These are phyloP conservation scores for Heliamphora exappendiculata DNA, from an alignment of 148 eudicot species.

Conservation along the genomic window DNA sequence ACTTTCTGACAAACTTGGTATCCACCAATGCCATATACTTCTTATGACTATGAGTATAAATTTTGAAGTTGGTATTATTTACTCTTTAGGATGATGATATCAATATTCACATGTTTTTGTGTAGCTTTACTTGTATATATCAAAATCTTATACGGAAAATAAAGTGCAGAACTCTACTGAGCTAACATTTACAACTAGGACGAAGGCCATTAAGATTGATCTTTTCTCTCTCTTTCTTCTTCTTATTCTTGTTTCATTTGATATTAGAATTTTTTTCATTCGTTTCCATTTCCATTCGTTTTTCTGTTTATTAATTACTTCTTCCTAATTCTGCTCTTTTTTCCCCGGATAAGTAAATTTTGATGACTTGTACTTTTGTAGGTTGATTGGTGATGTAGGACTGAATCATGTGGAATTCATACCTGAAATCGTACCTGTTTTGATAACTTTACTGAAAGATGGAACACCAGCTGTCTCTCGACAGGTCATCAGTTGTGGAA, in stretches of 20 bases:
- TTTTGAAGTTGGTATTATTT: not conserved
- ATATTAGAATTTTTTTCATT: not conserved
- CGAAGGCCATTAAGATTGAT: too few species aligned
- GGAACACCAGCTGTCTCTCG: conserved; percentile 92
- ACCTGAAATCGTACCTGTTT: conserved; percentile 62
- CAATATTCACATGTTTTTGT: not conserved
- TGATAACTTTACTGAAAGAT: conserved; percentile 55
- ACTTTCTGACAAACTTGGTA: not conserved
- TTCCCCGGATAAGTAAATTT: not conserved
- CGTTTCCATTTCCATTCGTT: not conserved
- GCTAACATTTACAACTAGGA: not conserved
- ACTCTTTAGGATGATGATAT: not conserved
- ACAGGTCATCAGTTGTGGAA: conserved; percentile 71
- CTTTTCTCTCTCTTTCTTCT: not conserved
- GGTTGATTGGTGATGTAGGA: conserved; percentile 78
- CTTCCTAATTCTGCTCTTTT: not conserved
- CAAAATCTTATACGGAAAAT: not conserved
- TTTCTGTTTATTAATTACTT: not conserved
- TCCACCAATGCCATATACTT: not conserved
- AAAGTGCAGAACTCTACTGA: not conserved
- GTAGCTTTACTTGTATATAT: not conserved
- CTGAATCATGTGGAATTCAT: conserved; percentile 60
- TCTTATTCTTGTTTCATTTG: not conserved
- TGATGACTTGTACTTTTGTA: conserved; percentile 15
- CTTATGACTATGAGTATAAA: not conserved